These are phyloP conservation scores for Aspergillus ustus DNA, from an alignment of 2,329 filamentous ascomycete genomes.

Conservation along the genomic window DNA sequence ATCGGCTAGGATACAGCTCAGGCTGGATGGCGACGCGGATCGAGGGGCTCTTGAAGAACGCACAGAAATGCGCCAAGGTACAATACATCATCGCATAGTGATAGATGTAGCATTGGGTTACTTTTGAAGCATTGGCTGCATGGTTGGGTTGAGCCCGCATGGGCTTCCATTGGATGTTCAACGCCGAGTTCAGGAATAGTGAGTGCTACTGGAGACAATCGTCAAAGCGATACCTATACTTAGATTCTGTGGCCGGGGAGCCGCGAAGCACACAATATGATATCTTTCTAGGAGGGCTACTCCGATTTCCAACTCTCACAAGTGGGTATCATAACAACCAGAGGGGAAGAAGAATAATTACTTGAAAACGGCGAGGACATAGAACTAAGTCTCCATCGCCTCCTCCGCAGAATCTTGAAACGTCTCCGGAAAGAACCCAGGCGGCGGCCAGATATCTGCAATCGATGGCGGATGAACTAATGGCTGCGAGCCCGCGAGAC, in stretches of 20 bases:
- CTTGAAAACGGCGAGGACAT: not conserved
- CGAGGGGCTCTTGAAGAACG: conserved; percentile 26
- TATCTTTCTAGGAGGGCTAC: not conserved
- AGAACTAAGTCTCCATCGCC: conserved; percentile 20
- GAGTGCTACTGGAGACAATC: not conserved
- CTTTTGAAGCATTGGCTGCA: not conserved
- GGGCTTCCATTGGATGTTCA: not conserved
- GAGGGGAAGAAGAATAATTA: not conserved
- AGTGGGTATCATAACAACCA: conserved; percentile 14
- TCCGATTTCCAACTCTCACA: conserved; percentile 2
- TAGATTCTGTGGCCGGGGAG: not conserved
- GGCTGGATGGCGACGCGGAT: conserved; percentile 34
- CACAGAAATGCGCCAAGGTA: conserved; percentile 29
- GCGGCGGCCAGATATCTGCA: conserved; percentile 49
- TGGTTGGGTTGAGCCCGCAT: not conserved
- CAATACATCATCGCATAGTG: conserved; percentile 29
- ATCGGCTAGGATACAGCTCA: conserved; percentile 24
- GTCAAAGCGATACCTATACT: not conserved
- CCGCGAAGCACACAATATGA: not conserved
- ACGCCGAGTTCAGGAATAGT: not conserved
- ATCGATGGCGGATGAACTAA: conserved; percentile 45
- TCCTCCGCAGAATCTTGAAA: conserved; percentile 37
- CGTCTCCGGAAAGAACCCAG: conserved; percentile 47
- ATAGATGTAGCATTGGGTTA: not conserved
- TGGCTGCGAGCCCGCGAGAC: conserved; percentile 41